Percentiles rank a stretch among this genome's conserved stretches.
Evolutionary conservation across 2,329 filamentous ascomycete genomes (phyloP).

Genomic region (Fusarium pseudograminearum): DNA sequence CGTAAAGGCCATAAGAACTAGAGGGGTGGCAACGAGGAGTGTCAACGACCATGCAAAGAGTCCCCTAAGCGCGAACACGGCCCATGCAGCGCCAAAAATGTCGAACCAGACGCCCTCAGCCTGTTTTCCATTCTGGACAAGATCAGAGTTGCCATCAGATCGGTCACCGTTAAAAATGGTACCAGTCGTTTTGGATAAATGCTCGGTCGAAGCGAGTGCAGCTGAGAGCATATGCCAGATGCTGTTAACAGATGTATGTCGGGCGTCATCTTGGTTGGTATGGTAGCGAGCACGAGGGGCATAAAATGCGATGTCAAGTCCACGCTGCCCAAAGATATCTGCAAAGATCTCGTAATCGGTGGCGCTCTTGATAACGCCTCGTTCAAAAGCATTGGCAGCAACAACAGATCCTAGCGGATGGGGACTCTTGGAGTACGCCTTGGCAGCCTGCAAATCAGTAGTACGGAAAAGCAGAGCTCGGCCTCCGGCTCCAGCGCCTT

Average conservation of each 20-base stretch:
- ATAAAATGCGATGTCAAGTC: slow-evolving; percentile 93
- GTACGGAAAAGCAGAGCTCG: slow-evolving; percentile 88
- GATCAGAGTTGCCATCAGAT: slow-evolving; percentile 66
- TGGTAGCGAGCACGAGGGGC: slow-evolving; percentile 89
- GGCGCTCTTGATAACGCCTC: slow-evolving; percentile 81
- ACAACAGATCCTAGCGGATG: slow-evolving; percentile 88
- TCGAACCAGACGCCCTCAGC: slow-evolving; percentile 92
- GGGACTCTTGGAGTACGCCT: slow-evolving; percentile 76
- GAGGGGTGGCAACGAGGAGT: slow-evolving; percentile 81
- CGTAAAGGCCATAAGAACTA: slow-evolving; percentile 77
- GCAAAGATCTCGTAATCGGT: slow-evolving; percentile 92
- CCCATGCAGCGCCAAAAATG: slow-evolving; percentile 83
- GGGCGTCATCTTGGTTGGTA: slow-evolving; percentile 86
- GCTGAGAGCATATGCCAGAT: slow-evolving; percentile 97
- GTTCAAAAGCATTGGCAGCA: slow-evolving; percentile 84
- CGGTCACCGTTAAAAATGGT: slow-evolving; percentile 72
- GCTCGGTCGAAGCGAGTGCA: slow-evolving; percentile 78
- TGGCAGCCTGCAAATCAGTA: slow-evolving; percentile 87
- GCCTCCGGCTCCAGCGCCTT: slow-evolving; percentile 93
- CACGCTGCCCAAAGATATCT: slow-evolving; percentile 81
- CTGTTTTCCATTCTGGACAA: slow-evolving; percentile 74
- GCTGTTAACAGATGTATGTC: slow-evolving; percentile 76
- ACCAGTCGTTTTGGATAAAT: slow-evolving; percentile 76
- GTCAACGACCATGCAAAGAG: slow-evolving; percentile 91
- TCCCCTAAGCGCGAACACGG: slow-evolving; percentile 81